These are phyloP conservation scores for Aureobasidium pullulans DNA, from an alignment of 2,329 filamentous ascomycete species.

Conservation along the genomic window DNA sequence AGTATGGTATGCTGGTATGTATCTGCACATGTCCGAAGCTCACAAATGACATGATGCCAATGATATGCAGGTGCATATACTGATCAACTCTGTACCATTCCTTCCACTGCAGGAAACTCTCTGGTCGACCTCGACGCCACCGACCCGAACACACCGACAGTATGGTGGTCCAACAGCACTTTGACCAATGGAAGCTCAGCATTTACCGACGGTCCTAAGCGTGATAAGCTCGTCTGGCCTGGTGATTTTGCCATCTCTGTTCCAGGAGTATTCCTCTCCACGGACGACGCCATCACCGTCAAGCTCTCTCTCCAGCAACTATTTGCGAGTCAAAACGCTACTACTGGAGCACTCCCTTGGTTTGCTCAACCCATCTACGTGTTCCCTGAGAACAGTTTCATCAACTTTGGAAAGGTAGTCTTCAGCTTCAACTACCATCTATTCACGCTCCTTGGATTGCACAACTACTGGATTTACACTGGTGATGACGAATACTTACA, in stretches of 20 bases:
- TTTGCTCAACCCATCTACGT: conserved; percentile 20
- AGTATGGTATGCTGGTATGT: conserved; percentile 36
- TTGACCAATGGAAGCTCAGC: conserved; percentile 32
- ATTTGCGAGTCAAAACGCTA: conserved; percentile 21
- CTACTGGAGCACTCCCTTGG: conserved; percentile 31
- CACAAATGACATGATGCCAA: background rate
- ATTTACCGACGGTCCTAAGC: conserved; percentile 49
- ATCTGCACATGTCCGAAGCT: background rate
- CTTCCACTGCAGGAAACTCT: conserved; percentile 25
- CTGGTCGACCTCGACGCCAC: conserved; percentile 25
- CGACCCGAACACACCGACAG: conserved; percentile 20
- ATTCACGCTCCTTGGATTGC: conserved; percentile 40
- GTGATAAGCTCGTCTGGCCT: conserved; percentile 54
- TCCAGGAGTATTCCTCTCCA: conserved; percentile 48
- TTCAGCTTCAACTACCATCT: conserved; percentile 53
- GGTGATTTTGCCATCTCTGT: conserved; percentile 55
- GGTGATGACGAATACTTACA: conserved; percentile 34
- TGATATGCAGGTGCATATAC: background rate
- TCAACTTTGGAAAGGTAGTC: conserved; percentile 22
- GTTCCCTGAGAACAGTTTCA: conserved; percentile 41
- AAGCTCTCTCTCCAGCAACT: conserved; percentile 22
- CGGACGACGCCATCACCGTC: conserved; percentile 31
- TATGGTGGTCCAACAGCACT: conserved; percentile 36
- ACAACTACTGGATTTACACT: conserved; percentile 35
- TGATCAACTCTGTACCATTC: conserved; percentile 13